Evolutionary conservation across 169 alveolate genomes (phyloP).

Genomic region (Plasmodium cynomolgi): DNA sequence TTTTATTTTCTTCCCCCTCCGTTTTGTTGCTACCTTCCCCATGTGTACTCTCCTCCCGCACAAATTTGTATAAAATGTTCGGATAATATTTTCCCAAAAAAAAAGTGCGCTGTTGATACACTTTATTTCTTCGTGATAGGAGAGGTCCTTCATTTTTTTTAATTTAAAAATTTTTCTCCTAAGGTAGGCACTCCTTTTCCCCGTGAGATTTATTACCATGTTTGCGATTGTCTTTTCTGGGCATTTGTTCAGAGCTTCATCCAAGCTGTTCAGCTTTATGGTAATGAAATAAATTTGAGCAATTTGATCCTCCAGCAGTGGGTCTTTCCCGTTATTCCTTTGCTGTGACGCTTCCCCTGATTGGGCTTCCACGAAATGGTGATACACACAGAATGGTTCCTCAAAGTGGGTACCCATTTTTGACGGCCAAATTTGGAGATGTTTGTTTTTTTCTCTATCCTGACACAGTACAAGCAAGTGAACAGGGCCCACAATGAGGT

Average conservation of each 20-base stretch:
- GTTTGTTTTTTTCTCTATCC: constrained; percentile 2
- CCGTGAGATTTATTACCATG: constrained; percentile 19
- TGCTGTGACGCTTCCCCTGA: neutral
- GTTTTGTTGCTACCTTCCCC: neutral
- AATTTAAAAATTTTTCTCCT: neutral
- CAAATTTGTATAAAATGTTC: constrained; percentile 12
- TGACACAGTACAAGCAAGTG: neutral
- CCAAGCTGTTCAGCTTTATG: neutral
- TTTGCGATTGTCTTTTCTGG: neutral
- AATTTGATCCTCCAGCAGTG: constrained; percentile 28
- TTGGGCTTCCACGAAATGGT: neutral
- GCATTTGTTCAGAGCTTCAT: constrained; percentile 3
- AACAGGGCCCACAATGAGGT: constrained; percentile 9
- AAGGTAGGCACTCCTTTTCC: constrained; percentile 4
- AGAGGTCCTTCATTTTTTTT: neutral
- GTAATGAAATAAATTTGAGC: constrained; percentile 39
- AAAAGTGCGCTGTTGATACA: constrained; percentile 17
- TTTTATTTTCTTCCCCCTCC: neutral
- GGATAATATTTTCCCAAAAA: constrained; percentile 32
- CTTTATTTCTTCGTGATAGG: constrained; percentile 23
- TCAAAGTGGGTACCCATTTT: neutral
- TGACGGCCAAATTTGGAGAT: neutral
- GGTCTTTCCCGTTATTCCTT: neutral
- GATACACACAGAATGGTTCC: neutral
- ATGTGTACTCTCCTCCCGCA: neutral